These are phyloP conservation scores for Fusarium protoensiforme DNA, from an alignment of 2,329 filamentous ascomycete genomes.

Conservation along the genomic window DNA sequence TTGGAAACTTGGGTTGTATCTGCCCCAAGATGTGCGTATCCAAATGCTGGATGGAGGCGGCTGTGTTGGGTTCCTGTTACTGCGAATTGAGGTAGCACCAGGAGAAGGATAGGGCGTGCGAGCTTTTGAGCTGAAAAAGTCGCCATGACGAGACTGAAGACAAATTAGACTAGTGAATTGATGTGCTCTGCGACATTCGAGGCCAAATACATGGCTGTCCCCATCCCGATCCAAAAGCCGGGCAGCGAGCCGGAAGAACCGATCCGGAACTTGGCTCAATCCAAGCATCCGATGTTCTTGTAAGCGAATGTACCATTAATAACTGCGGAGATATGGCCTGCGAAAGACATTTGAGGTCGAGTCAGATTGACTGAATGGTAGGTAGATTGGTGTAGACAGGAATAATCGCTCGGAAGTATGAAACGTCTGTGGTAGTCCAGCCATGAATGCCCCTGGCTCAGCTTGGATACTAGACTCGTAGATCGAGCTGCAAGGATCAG, in stretches of 20 bases:
- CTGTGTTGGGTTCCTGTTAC: not conserved
- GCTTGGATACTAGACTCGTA: not conserved
- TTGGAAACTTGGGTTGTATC: not conserved
- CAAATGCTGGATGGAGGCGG: not conserved
- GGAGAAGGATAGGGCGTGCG: not conserved
- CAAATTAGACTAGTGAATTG: no score
- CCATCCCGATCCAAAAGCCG: no score
- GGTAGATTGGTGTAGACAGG: not conserved
- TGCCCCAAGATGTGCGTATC: not conserved
- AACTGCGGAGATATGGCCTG: not conserved
- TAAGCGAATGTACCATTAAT: not conserved
- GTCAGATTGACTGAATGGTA: not conserved
- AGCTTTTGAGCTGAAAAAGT: not conserved
- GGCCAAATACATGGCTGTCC: no score
- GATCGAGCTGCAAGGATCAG: conserved; percentile 1
- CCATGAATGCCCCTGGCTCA: not conserved
- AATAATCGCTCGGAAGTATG: not conserved
- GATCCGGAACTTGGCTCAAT: no score
- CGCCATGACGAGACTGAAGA: no score
- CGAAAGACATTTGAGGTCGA: not conserved
- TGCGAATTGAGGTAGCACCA: not conserved
- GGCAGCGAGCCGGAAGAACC: no score
- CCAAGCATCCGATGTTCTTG: no score
- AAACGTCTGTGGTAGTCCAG: not conserved
- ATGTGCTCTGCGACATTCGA: no score